Conservation (phyloP, 2,329 filamentous ascomycete genomes). For the Penicillium sp. region DNA sequence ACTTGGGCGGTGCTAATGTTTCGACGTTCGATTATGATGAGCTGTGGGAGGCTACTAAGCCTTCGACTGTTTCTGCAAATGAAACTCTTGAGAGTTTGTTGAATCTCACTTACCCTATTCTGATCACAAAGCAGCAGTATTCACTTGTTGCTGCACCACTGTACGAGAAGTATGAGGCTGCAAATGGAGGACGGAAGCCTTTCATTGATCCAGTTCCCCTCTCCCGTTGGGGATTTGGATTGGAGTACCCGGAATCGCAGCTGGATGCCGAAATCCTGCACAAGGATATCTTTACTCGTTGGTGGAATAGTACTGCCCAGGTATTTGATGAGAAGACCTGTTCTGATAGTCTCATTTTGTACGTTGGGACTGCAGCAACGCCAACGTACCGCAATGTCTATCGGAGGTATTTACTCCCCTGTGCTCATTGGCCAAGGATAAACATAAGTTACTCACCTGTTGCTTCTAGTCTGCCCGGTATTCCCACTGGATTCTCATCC, state of each 20-base stretch:
- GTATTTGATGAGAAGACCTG: slow-evolving; percentile 42
- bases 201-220: slow-evolving; percentile 53
- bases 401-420: slow-evolving; percentile 19
- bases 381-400: slow-evolving; percentile 43
- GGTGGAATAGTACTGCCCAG: slow-evolving; percentile 28
- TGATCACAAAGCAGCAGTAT: slow-evolving; percentile 43
- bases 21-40: slow-evolving; percentile 19
- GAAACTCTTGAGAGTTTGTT: slow-evolving; percentile 1
- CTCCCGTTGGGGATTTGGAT: slow-evolving; percentile 50
- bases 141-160: slow-evolving; percentile 50
- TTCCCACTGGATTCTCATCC: slow-evolving; percentile 50
- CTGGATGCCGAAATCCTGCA: slow-evolving; percentile 49
- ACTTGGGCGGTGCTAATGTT: slow-evolving; percentile 23
- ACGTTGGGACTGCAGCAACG: neutral
- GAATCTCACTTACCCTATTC: slow-evolving; percentile 20
- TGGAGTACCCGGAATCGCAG: slow-evolving; percentile 38
- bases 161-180: slow-evolving; percentile 51
- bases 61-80: slow-evolving; percentile 25
- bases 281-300: slow-evolving; percentile 51
- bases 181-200: slow-evolving; percentile 47
- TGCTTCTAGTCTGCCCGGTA: slow-evolving; percentile 35
- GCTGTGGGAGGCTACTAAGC: slow-evolving; percentile 22
- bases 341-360: slow-evolving; percentile 36
- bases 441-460: neutral
- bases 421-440: neutral